Base-by-base conservation (phyloP, 495 filamentous ascomycete genomes). In the Cenococcum geophilum region DNA sequence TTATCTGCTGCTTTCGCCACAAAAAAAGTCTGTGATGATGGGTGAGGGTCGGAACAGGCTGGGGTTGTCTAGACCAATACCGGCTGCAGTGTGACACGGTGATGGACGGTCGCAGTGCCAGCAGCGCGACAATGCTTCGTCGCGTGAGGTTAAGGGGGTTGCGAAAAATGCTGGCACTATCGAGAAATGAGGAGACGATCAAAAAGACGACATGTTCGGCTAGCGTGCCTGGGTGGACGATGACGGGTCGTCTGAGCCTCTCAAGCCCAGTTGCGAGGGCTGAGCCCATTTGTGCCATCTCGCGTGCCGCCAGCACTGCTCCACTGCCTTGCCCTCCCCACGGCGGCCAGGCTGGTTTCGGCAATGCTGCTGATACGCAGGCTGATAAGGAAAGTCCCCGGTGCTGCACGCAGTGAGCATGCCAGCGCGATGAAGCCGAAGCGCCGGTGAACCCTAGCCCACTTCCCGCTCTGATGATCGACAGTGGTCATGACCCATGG, bases 391-490 rank as follows among this genome's bases (percentile, higher is more conserved):
- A 32, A 52, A 52, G 49, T 67, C 64, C 64, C 64, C 64, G 64
- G 63, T 10, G 35, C 50, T 11, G 22, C 63, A 60, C 27, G 27
- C 27, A 32, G 27, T 6, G 5, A 49, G 45, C 45, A 16, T 52
- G 61, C 65, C 60, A 58, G 60, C 27, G 61, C 53, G 55, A 61
- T 60, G 60, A 57, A 64, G 61, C 61, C 61, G 65, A 64, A 47
- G 65, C 61, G 61, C 61, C 65, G 61, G 63, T 48, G 48, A 25
- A 63, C 57, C 65, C 54, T 55, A 56, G 59, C 9, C 22, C 27
- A 53, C 50, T 34, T 64, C 58, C 65, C 65, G 65, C 51, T n/a
- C 57, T 60, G 57, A 53, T 61, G 65, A 68, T 68, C 65, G 61
- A 68, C 65, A 54, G 55, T 59, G 55, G 59, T 61, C 27, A 32